Evolutionary conservation across 768 basidiomycete genomes (phyloP).

Genomic region (Gelatoporia subvermispora): DNA sequence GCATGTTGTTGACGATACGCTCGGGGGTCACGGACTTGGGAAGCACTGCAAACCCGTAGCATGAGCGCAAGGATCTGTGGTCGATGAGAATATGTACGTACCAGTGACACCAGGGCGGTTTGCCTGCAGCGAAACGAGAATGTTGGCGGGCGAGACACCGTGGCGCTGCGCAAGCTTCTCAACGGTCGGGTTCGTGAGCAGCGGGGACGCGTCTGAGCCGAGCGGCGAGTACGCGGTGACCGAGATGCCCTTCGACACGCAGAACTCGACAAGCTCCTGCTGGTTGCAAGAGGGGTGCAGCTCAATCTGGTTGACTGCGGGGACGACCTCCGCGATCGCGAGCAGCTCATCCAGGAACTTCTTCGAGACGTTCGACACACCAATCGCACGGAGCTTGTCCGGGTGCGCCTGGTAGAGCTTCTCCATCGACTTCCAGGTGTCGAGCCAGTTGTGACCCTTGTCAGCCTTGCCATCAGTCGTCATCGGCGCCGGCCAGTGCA

Average conservation of each 20-base stretch:
- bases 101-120: conserved; percentile 56
- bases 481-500: conserved; percentile 85
- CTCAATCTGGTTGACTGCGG: conserved; percentile 80
- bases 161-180: conserved; percentile 59
- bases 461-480: conserved; percentile 49
- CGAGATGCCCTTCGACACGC: conserved; percentile 58
- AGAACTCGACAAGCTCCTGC: conserved; percentile 58
- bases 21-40: conserved; percentile 72
- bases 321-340: conserved; percentile 48
- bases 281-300: conserved; percentile 70
- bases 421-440: conserved; percentile 81
- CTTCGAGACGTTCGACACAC: conserved; percentile 72
- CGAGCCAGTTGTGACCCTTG: conserved; percentile 54
- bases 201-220: conserved; percentile 65
- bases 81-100: conserved; percentile 20
- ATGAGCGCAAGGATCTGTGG: conserved; percentile 7
- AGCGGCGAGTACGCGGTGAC: conserved; percentile 79
- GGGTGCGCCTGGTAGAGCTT: conserved; percentile 57
- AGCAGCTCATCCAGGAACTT: conserved; percentile 59
- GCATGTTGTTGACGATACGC: conserved; percentile 61
- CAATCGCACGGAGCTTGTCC: conserved; percentile 76
- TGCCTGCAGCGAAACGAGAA: conserved; percentile 70
- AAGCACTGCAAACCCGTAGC: conserved; percentile 40
- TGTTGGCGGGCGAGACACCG: conserved; percentile 52
- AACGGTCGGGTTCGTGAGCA: conserved; percentile 57